Evolutionary conservation across 2,329 filamentous ascomycete species (phyloP), one percentile per base, ranked within the genome.

Genomic region (Stemphylium beticola): DNA sequence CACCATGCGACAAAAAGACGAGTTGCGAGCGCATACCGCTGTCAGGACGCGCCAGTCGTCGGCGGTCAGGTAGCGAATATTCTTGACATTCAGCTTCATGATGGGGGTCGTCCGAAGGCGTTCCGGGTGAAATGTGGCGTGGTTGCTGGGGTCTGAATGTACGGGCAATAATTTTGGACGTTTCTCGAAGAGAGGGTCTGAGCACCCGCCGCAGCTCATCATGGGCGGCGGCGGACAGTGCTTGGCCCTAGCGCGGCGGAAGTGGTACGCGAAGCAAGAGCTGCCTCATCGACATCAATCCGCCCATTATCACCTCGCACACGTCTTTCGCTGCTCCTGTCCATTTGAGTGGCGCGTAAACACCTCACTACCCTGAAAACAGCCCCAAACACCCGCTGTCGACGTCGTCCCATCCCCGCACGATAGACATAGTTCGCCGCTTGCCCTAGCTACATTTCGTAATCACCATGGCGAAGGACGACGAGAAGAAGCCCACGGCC

Each of bases 1-100:
- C 67, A 64, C 55, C 44, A 58, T 41, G 42, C 55, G 56, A 49
- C 47, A 60, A 59, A 64, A 42, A 66, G 39, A 49, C 39, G 60
- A 59, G 48, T 57, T 26, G 41, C 33, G 45, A 45, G 54, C 29
- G 50, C 61, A 55, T 87, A 96, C 93, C 68, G 92, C 95, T 72
- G 91, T 89, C 58, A 99, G 88, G 60, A 97, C 93, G 67, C 90
- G 87, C 92, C 96, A 99, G 82, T 99, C 95, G 78, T 98, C 95
- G 14, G 86, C 79, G 45, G 90, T 89, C 75, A 99, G 85, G 78
- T 99, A 93, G 74, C 96, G 92, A 79, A 99, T 88, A 44, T 91
- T 89, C 75, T 92, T 92, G 44, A 93, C 93, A 75, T 99, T 92
- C 75, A 99, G 87, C 82, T 95, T 96, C 95, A 99, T 99, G 61